Evolutionary conservation across 805 yeast genomes (phyloP), one percentile per base, ranked within the genome.

Genomic region (Myxozyma neglecta): DNA sequence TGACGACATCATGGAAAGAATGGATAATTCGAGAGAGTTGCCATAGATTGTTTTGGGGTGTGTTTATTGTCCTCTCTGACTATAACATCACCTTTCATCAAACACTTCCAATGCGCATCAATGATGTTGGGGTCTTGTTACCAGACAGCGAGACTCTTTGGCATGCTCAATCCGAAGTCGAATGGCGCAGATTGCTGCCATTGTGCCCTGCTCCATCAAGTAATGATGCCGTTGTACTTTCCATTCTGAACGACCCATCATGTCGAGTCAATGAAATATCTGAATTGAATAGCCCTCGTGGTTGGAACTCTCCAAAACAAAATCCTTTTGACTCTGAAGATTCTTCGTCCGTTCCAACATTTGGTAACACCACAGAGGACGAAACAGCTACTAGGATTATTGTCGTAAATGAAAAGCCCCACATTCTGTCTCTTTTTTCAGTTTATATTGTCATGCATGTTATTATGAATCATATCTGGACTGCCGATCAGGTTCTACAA

Each of bases 101-200:
- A 32, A 51, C 14, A 24, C 47, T 57, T 34, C 53, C 61, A 14
- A 13, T 57, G 52, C 46, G 50, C 6, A 32, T 51, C 40, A 29
- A 64, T 34, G 70, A 68, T 39, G 46, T 58, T 14, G 66, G 69
- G 36, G 53, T 68, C 5, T 56, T 53, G 35, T 58, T 68, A n/a
- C 70, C 70, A 11, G 69, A 70, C 44, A 59, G 63, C 39, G 70
- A 68, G 32, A 66, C 60, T 10, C 53, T 61, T 20, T 68, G 70
- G 70, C 65, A 63, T 35, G 67, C 67, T 14, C 53, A 53, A 11
- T 57, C 60, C 11, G 64, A 65, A 18, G n/a, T 29, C 6, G 66
- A 63, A 48, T 63, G 67, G 67, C 7, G 10, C 10, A 34, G 40
- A 8, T 35, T 51, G 13, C 35, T 57, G 29, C 43, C 52, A 2